Conservation (phyloP, 495 filamentous ascomycete species). For the Xylaria acuta region DNA sequence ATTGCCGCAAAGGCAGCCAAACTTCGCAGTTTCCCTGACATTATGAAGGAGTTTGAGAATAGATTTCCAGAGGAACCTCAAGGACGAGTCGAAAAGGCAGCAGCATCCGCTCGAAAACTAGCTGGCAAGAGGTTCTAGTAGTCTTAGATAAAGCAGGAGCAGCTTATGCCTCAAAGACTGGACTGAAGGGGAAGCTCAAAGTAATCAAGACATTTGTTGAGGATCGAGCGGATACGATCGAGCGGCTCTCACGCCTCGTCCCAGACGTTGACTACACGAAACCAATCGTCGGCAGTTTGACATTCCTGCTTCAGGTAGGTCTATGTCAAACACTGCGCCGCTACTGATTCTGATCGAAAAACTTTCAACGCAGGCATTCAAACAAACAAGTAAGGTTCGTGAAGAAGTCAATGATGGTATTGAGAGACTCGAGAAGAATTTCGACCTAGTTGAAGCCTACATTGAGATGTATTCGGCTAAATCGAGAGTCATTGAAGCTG, state of each 20-base stretch:
- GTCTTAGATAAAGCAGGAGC: not conserved
- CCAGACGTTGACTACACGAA: slow-evolving; percentile 12
- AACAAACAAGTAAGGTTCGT: slow-evolving; percentile 13
- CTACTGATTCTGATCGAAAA: not conserved
- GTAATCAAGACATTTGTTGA: slow-evolving; percentile 5
- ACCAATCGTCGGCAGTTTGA: not conserved
- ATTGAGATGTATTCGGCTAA: slow-evolving; percentile 13
- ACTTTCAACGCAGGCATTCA: not conserved
- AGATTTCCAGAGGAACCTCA: slow-evolving; percentile 1
- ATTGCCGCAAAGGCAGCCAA: not conserved
- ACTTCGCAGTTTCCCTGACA: not conserved
- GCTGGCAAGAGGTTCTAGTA: not conserved
- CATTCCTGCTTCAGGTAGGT: slow-evolving; percentile 9
- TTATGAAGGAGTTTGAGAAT: not conserved
- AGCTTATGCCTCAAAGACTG: not conserved
- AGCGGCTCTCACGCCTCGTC: not conserved
- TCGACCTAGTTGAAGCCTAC: slow-evolving; percentile 1
- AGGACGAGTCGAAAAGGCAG: not conserved
- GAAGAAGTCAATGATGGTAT: slow-evolving; percentile 12
- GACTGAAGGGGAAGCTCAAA: not conserved
- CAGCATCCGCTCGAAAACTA: not conserved
- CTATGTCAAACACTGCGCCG: not conserved
- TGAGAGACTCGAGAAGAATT: slow-evolving; percentile 7
- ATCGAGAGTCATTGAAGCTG: not conserved
- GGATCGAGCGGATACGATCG: slow-evolving; percentile 6